Evolutionary conservation across 2,329 filamentous ascomycete species (phyloP).

Genomic region (Cordyceps tenuipes): DNA sequence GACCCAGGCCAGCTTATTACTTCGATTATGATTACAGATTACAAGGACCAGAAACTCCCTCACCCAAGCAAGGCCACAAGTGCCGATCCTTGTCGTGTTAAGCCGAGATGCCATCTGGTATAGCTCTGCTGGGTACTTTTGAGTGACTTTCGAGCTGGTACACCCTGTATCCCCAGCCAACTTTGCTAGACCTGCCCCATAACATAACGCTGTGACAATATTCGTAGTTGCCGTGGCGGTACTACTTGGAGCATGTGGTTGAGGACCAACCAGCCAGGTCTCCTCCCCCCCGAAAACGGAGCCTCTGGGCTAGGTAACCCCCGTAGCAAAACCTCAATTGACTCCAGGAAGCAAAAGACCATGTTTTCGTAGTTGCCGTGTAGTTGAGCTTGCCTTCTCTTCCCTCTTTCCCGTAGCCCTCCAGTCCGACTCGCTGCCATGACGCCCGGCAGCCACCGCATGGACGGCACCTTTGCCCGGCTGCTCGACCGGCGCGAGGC

Average conservation of each 20-base stretch:
- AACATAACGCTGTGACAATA: neutral
- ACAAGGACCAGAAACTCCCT: constrained; percentile 5
- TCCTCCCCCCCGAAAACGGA: neutral
- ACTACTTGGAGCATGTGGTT: neutral
- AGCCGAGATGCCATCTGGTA: neutral
- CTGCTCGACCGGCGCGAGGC: constrained; percentile 22
- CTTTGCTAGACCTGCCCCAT: neutral
- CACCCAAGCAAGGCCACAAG: neutral
- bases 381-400: neutral
- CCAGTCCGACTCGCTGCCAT: neutral
- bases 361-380: neutral
- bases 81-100: constrained; percentile 10
- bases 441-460: constrained; percentile 6
- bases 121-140: neutral
- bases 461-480: constrained; percentile 23
- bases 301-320: neutral
- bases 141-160: constrained; percentile 13
- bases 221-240: no score
- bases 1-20: neutral
- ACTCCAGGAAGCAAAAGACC: neutral
- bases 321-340: neutral
- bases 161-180: neutral
- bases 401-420: neutral
- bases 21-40: neutral
- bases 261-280: neutral